Conservation (phyloP, 2,329 filamentous ascomycete species). For the Amauroascus niger region DNA sequence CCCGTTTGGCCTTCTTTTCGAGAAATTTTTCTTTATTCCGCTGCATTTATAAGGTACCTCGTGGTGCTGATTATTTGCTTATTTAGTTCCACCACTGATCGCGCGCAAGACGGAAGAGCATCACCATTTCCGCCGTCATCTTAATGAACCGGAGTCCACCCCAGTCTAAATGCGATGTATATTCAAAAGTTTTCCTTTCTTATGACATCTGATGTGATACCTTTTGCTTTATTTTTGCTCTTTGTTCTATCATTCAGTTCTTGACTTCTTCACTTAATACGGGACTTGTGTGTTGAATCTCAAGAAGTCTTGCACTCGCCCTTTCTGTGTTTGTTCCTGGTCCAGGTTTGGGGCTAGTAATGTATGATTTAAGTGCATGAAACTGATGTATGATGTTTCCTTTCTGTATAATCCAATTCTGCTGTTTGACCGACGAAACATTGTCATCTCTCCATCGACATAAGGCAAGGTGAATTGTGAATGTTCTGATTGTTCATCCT, state of each 20-base stretch:
- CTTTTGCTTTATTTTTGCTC: not conserved
- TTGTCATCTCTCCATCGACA: not conserved
- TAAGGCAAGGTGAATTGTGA: no score
- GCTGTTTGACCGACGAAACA: no score
- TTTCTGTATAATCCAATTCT: not conserved
- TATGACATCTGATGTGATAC: not conserved
- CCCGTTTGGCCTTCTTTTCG: not conserved
- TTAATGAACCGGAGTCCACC: not conserved
- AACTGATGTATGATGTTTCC: not conserved
- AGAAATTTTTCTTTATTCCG: not conserved
- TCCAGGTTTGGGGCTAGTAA: not conserved
- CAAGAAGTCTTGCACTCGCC: not conserved
- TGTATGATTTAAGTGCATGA: not conserved
- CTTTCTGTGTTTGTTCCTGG: not conserved
- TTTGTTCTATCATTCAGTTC: not conserved
- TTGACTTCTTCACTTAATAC: not conserved
- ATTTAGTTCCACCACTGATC: constrained; percentile 6
- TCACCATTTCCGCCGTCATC: constrained; percentile 2
- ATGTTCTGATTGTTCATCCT: no score
- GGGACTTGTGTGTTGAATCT: no score
- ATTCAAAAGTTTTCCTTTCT: not conserved
- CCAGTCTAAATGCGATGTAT: not conserved
- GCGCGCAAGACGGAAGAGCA: not conserved
- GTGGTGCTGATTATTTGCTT: not conserved
- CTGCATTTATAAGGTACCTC: not conserved